A percentile compares a stretch with the other conserved stretches of the same genome.
Conservation (phyloP, 345 rosid species). For the Linum tenue region DNA sequence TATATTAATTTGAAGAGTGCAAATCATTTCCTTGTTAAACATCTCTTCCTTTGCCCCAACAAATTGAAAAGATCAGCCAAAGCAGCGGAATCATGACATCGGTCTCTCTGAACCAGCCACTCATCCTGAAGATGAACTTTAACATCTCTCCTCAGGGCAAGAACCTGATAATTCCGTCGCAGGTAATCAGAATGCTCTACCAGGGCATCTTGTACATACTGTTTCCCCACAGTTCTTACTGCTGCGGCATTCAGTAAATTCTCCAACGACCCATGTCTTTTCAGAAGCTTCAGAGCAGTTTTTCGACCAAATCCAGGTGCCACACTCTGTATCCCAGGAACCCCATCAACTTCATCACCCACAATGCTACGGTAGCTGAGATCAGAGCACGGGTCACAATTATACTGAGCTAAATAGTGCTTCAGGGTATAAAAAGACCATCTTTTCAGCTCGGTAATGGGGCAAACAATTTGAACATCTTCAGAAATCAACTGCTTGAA, state of each 20-base stretch:
- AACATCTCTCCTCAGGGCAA: slow-evolving; percentile 74
- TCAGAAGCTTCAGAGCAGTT: slow-evolving; percentile 73
- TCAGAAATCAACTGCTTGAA: slow-evolving; percentile 90
- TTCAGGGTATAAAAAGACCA: slow-evolving; percentile 90
- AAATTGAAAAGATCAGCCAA: slow-evolving; percentile 38
- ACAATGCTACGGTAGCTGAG: slow-evolving; percentile 84
- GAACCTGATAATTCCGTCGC: slow-evolving; percentile 80
- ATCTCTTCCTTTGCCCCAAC: slow-evolving; percentile 25
- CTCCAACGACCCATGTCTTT: slow-evolving; percentile 78
- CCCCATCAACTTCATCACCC: slow-evolving; percentile 90
- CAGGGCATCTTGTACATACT: slow-evolving; percentile 80
- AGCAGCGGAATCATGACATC: slow-evolving; percentile 44
- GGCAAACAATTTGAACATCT: slow-evolving; percentile 83
- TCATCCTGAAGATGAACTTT: slow-evolving; percentile 64
- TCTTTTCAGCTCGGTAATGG: slow-evolving; percentile 54
- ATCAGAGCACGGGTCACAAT: slow-evolving; percentile 71
- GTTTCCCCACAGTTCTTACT: slow-evolving; percentile 73
- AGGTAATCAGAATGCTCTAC: slow-evolving; percentile 69
- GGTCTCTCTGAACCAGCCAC: slow-evolving; percentile 60
- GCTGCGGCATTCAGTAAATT: slow-evolving; percentile 76
- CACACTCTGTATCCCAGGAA: slow-evolving; percentile 73
- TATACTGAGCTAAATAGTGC: slow-evolving; percentile 71
- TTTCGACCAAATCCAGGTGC: slow-evolving; percentile 84
- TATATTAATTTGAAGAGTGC: slow-evolving; percentile 13
- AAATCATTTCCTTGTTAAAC: slow-evolving; percentile 13